Base-by-base conservation (phyloP, 2,329 filamentous ascomycete genomes). In the Chalaropsis ovoidea region DNA sequence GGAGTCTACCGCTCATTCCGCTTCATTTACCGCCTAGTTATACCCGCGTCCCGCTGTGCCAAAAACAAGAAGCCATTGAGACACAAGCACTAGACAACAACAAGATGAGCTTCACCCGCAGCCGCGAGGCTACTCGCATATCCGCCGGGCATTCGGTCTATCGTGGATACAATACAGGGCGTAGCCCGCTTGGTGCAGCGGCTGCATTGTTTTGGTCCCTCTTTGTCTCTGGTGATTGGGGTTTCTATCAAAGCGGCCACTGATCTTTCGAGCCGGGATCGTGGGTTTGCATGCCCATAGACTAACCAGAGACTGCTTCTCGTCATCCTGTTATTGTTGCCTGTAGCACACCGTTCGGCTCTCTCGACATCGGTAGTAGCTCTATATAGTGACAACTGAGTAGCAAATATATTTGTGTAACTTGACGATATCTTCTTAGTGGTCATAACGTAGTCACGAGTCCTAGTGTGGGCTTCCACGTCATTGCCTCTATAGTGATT, bases 11-110 rank as follows among this genome's bases (percentile, higher is more conserved):
- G 24, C 54, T 58, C 17, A 35, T 35, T 39, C 15, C 54, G 27
- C 54, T 58, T 39, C 27, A 58, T 58, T 58, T 58, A 58, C 54
- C 54, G 54, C 54, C 54, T n/a, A 17, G 54, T 1, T 35, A 13
- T 35, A 35, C 54, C 27, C 54, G 27, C 27, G 54, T 17, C 54
- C 54, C 17, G 54, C 15, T 39, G 27, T 27, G 47, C 47, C 47
- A 52, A n/a, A 35, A 39, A 39, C 35, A 52, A 52, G 19, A 27
- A 27, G 19, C 11, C 47, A 39, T 10, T 39, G 27, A 58, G 54
- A 58, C 54, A 47, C 4, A 8, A n/a, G 15, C 17, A 35, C 17
- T n/a, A 19, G 24, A 58, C 27, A 31, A 58, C 2, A 58, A 27
- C 31, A 58, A n/a, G 13, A 35, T 35, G 6, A 35, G 10, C 54